These are phyloP conservation scores for Pythium insidiosum DNA, from an alignment of 352 stramenopile species.

Conservation along the genomic window DNA sequence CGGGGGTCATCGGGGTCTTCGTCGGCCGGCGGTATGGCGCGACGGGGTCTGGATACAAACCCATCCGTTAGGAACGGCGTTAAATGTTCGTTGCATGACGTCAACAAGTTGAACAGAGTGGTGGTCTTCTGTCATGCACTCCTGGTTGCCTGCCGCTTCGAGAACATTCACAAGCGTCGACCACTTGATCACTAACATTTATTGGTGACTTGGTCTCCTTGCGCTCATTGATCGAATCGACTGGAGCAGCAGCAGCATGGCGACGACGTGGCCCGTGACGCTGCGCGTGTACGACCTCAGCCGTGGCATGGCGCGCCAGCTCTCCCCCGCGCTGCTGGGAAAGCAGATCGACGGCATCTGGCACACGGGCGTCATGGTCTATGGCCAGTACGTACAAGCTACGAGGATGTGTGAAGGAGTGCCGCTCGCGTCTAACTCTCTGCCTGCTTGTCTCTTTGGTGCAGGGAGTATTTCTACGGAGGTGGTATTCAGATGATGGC, in stretches of 20 bases:
- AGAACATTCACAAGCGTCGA: no score
- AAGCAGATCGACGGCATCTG: conserved; percentile 93
- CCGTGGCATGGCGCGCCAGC: conserved; percentile 83
- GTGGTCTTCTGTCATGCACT: no score
- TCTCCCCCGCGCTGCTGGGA: conserved; percentile 87
- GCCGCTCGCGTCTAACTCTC: conserved; percentile 1
- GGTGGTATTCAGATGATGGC: conserved; percentile 85
- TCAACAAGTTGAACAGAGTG: no score
- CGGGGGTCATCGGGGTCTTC: conserved; percentile 8
- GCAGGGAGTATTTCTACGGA: conserved; percentile 93
- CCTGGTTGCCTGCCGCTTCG: no score
- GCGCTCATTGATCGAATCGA: no score
- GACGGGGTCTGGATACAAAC: neutral
- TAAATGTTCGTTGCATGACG: no score
- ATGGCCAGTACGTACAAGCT: conserved; percentile 20
- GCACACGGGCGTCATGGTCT: conserved; percentile 83
- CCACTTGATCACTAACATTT: no score
- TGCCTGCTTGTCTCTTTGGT: neutral
- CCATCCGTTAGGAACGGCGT: neutral
- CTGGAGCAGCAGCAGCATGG: neutral
- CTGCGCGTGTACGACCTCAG: conserved; percentile 96
- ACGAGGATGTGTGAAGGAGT: neutral
- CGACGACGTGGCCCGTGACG: conserved; percentile 32
- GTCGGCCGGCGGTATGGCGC: conserved; percentile 2
- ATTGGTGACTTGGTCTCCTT: no score